Conservation (phyloP, 2,329 filamentous ascomycete genomes). For the Diplodia mutila region DNA sequence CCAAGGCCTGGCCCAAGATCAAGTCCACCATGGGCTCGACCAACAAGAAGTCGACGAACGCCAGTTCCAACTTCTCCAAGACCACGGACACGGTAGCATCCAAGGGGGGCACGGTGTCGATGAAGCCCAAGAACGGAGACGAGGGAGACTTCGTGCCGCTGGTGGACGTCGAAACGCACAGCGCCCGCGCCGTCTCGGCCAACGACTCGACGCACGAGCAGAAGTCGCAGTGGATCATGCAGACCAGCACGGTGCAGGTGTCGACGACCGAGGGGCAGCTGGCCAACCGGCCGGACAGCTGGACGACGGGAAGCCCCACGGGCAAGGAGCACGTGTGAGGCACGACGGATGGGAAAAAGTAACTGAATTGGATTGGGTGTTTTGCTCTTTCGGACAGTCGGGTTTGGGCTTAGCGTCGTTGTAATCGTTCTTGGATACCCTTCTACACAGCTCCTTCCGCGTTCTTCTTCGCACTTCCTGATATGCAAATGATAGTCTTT, state of each 20-base stretch:
- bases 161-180: conserved; percentile 31
- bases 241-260: conserved; percentile 22
- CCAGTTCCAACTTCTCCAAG: not conserved
- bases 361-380: not conserved
- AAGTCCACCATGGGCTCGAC: conserved; percentile 7
- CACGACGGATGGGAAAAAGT: not conserved
- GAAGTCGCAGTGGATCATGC: conserved; percentile 21
- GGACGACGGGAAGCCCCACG: conserved; percentile 25
- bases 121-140: conserved; percentile 31
- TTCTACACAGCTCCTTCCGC: conserved; percentile 16
- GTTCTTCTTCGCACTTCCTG: not conserved
- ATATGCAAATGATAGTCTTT: not conserved
- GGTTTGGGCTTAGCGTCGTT: conserved; percentile 9
- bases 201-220: conserved; percentile 21
- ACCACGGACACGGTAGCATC: not conserved
- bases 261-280: conserved; percentile 24
- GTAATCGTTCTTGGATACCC: conserved; percentile 16
- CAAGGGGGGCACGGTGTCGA: conserved; percentile 25
- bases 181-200: conserved; percentile 16
- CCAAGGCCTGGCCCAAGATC: conserved; percentile 25
- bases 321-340: conserved; percentile 29
- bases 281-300: conserved; percentile 27
- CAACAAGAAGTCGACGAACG: conserved; percentile 7
- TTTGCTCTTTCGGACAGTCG: not conserved
- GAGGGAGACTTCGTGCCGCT: conserved; percentile 32